phyloP scores from a whole-genome alignment of 176 grass and related monocot species.

The Musa troglodytarum region DNA sequence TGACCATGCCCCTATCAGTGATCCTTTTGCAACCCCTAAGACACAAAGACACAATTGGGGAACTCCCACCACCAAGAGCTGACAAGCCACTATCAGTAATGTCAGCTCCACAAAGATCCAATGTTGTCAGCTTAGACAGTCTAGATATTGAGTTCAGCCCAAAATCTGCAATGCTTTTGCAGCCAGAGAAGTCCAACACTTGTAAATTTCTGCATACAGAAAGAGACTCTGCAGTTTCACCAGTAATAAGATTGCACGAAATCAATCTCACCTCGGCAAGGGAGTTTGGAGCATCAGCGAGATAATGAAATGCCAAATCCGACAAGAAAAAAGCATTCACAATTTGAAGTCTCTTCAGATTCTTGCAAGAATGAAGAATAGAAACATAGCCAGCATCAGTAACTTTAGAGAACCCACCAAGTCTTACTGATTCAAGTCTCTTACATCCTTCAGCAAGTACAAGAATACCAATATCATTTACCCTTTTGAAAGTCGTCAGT shows the following conservation, averaged over 20 bases:
- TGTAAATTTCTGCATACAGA: conserved; percentile 65
- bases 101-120: conserved; percentile 76
- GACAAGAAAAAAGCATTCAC: conserved; percentile 62
- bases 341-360: conserved; percentile 73
- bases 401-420: conserved; percentile 80
- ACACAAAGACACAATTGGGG: conserved; percentile 58
- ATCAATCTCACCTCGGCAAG: conserved; percentile 76
- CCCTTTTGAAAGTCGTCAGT: conserved; percentile 52
- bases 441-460: conserved; percentile 79
- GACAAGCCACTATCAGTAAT: conserved; percentile 72
- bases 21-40: conserved; percentile 82
- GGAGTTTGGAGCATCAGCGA: conserved; percentile 53
- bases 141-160: conserved; percentile 67
- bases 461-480: conserved; percentile 86
- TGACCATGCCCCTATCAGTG: conserved; percentile 60
- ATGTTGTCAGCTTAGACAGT: conserved; percentile 51
- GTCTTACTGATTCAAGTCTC: conserved; percentile 74
- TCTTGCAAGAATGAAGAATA: conserved; percentile 73
- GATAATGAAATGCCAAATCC: conserved; percentile 76
- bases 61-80: conserved; percentile 51
- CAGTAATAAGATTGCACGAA: conserved; percentile 65
- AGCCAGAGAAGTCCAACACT: conserved; percentile 78
- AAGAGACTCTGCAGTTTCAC: conserved; percentile 67
- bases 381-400: conserved; percentile 87
- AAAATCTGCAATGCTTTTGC: conserved; percentile 65